Conservation (phyloP, 805 yeast genomes). For the Starmerella ratchasimensis region DNA sequence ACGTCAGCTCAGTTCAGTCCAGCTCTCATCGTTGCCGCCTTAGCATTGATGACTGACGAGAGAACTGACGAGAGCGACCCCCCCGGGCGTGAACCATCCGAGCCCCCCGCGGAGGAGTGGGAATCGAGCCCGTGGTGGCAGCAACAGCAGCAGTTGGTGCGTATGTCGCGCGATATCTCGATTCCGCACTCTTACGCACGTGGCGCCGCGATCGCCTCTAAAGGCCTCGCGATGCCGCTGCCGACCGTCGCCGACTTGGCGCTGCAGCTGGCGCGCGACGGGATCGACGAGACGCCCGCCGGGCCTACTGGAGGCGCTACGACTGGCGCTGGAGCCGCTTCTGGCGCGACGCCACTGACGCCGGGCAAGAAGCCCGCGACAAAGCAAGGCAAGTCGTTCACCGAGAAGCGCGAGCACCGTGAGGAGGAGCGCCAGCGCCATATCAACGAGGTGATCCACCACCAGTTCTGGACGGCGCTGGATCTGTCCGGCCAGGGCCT, state of each 20-base stretch:
- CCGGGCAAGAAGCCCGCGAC: constrained; percentile 8
- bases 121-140: constrained; percentile 40
- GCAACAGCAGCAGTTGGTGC: constrained; percentile 63
- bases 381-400: constrained; percentile 9
- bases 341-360: constrained; percentile 11
- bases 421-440: constrained; percentile 31
- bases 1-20: no score
- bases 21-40: no score
- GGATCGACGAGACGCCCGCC: constrained; percentile 21
- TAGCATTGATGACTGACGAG: no score
- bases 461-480: constrained; percentile 86
- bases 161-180: constrained; percentile 52
- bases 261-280: constrained; percentile 27
- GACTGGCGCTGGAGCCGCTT: background rate
- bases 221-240: constrained; percentile 21
- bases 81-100: background rate
- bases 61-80: no score
- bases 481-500: constrained; percentile 87
- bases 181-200: constrained; percentile 74
- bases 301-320: constrained; percentile 17
- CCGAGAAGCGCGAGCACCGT: constrained; percentile 26
- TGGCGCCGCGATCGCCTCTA: constrained; percentile 51
- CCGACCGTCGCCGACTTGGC: constrained; percentile 29
- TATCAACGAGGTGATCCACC: constrained; percentile 31
- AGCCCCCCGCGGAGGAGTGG: constrained; percentile 6